Conservation (phyloP, 2,329 filamentous ascomycete species). For the Ceratocystis eucalypticola region DNA sequence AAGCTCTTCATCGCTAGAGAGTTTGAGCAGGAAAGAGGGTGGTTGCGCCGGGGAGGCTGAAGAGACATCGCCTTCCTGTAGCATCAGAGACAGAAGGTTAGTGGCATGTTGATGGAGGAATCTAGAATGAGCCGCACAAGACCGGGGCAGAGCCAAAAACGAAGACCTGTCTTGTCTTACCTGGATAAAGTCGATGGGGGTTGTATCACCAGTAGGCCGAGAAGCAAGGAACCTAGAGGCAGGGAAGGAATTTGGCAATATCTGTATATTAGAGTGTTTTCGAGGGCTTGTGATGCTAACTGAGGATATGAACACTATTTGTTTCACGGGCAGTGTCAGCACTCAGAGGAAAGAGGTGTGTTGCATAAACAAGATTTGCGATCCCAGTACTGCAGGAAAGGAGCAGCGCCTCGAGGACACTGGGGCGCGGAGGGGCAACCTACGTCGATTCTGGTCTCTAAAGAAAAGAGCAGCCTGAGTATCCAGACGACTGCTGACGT, state of each 20-base stretch:
- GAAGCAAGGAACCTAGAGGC: slow-evolving; percentile 62
- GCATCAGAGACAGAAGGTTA: background rate
- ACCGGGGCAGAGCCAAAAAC: slow-evolving; percentile 20
- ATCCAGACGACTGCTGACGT: slow-evolving; percentile 76
- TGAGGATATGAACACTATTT: slow-evolving; percentile 70
- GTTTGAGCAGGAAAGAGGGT: slow-evolving; percentile 59
- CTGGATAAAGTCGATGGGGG: slow-evolving; percentile 81
- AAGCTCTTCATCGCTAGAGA: slow-evolving; percentile 83
- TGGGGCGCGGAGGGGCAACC: slow-evolving; percentile 27
- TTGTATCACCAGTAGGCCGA: slow-evolving; percentile 58
- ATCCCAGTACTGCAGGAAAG: too few species aligned
- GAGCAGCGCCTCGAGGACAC: background rate
- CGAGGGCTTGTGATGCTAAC: slow-evolving; percentile 69
- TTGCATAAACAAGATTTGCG: background rate
- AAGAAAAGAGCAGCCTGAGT: slow-evolving; percentile 70
- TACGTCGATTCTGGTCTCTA: slow-evolving; percentile 85
- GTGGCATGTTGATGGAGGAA: background rate
- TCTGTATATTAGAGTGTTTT: slow-evolving; percentile 60
- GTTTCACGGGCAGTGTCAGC: background rate
- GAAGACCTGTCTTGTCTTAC: slow-evolving; percentile 36
- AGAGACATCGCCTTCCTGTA: background rate
- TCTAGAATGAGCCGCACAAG: slow-evolving; percentile 5
- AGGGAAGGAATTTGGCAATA: slow-evolving; percentile 78
- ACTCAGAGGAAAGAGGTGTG: background rate
- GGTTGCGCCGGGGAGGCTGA: background rate